A percentile compares a stretch with the other conserved stretches of the same genome.
Conservation (phyloP, 2,329 filamentous ascomycete genomes). For the Sarocladium brachiariae region DNA sequence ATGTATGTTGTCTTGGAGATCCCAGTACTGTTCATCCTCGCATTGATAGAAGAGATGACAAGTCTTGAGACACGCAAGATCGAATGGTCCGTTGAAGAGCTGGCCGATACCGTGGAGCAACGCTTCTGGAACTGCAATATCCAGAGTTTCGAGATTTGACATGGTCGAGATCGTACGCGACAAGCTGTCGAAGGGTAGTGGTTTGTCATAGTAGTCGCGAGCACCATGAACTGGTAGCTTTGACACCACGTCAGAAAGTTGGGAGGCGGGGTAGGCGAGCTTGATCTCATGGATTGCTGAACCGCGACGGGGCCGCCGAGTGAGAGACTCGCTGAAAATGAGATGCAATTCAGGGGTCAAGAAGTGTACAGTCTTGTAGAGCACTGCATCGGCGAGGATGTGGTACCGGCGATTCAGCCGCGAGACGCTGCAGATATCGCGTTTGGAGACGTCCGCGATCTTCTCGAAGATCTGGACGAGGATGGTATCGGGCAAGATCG, state of each 20-base stretch:
- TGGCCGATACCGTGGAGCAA: slow-evolving; percentile 40
- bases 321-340: slow-evolving; percentile 40
- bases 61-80: slow-evolving; percentile 38
- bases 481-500: slow-evolving; percentile 30
- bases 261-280: slow-evolving; percentile 36
- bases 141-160: slow-evolving; percentile 41
- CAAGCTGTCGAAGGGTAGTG: slow-evolving; percentile 33
- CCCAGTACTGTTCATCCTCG: slow-evolving; percentile 38
- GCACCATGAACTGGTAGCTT: slow-evolving; percentile 28
- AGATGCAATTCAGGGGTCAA: slow-evolving; percentile 40
- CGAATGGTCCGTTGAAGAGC: slow-evolving; percentile 43
- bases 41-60: slow-evolving; percentile 42
- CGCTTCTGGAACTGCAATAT: slow-evolving; percentile 36
- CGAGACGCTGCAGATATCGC: slow-evolving; percentile 36
- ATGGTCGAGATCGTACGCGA: slow-evolving; percentile 41
- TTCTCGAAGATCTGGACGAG: slow-evolving; percentile 33
- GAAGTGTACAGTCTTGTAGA: slow-evolving; percentile 41
- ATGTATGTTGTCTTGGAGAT: slow-evolving; percentile 44
- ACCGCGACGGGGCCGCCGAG: slow-evolving; percentile 37
- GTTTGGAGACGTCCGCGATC: slow-evolving; percentile 24
- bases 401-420: slow-evolving; percentile 36
- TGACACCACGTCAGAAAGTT: slow-evolving; percentile 34
- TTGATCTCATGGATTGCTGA: slow-evolving; percentile 38
- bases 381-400: slow-evolving; percentile 36
- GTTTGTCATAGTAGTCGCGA: slow-evolving; percentile 18